Evolutionary conservation across 805 yeast species (phyloP).

Genomic region (Grigorovia yakushimaensis): DNA sequence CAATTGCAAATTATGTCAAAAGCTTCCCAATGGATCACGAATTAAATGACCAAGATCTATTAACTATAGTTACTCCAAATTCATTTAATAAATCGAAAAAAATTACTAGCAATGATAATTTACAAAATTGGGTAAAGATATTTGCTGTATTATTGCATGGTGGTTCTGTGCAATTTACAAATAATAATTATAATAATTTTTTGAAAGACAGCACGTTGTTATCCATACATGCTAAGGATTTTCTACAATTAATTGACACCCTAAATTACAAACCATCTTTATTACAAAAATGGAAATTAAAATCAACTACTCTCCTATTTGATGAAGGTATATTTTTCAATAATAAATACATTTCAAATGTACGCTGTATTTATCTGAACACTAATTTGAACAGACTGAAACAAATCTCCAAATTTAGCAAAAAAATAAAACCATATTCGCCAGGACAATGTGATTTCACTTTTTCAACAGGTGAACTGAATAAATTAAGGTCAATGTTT

Average conservation of each 20-base stretch:
- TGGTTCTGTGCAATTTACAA: conserved; percentile 17
- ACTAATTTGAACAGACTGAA: conserved; percentile 17
- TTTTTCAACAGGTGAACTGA: conserved; percentile 26
- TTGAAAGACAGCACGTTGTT: conserved; percentile 2
- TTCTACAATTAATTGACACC: neutral
- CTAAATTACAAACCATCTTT: neutral
- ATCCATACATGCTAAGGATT: neutral
- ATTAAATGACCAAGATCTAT: conserved; percentile 22
- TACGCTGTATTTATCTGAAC: conserved; percentile 37
- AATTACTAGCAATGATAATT: conserved; percentile 1
- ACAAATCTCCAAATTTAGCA: conserved; percentile 12
- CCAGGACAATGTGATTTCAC: conserved; percentile 10
- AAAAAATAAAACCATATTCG: conserved; percentile 3
- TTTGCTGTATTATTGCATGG: conserved; percentile 29
- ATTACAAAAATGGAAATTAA: conserved; percentile 20
- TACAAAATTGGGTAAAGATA: conserved; percentile 38
- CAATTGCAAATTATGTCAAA: conserved; percentile 40
- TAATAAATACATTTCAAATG: conserved; percentile 20
- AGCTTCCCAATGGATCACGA: conserved; percentile 31
- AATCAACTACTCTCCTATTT: conserved; percentile 34
- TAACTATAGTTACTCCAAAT: conserved; percentile 16
- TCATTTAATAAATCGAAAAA: neutral
- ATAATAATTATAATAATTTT: neutral
- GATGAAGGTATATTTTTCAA: conserved; percentile 39
- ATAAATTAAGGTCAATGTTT: conserved; percentile 35